These are phyloP conservation scores for Phytophthora capsici DNA, from an alignment of 352 stramenopile genomes.

Conservation along the genomic window DNA sequence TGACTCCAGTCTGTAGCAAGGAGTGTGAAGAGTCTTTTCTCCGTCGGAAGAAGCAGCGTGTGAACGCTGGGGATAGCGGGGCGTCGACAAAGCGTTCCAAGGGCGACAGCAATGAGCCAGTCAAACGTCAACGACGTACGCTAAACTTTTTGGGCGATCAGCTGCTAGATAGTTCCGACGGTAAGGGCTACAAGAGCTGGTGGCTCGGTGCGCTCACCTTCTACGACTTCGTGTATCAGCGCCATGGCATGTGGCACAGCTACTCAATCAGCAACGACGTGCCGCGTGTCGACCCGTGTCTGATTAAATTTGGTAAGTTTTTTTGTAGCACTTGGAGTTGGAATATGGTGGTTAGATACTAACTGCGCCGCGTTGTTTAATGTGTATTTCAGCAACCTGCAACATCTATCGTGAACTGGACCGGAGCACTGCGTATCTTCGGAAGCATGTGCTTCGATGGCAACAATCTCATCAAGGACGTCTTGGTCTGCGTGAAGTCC, in stretches of 20 bases:
- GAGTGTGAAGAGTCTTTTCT: slow-evolving; percentile 70
- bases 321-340: neutral
- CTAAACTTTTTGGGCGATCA: slow-evolving; percentile 83
- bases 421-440: slow-evolving; percentile 80
- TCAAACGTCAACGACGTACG: slow-evolving; percentile 54
- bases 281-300: slow-evolving; percentile 69
- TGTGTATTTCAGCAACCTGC: slow-evolving; percentile 57
- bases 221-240: slow-evolving; percentile 89
- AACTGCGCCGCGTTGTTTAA: neutral
- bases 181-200: slow-evolving; percentile 87
- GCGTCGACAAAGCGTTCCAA: slow-evolving; percentile 47
- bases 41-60: slow-evolving; percentile 45
- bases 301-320: slow-evolving; percentile 80
- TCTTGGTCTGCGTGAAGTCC: slow-evolving; percentile 70
- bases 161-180: slow-evolving; percentile 69
- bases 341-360: neutral
- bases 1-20: slow-evolving; percentile 71
- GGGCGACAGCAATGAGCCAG: slow-evolving; percentile 32
- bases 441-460: slow-evolving; percentile 83
- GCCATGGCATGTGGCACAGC: slow-evolving; percentile 87
- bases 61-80: slow-evolving; percentile 5
- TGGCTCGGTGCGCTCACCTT: slow-evolving; percentile 84
- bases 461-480: slow-evolving; percentile 74
- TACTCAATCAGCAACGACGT: slow-evolving; percentile 78
- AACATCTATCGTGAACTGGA: slow-evolving; percentile 89